Evolutionary conservation across 345 rosid species (phyloP).

Genomic region (Chamaenerion angustifolium): DNA sequence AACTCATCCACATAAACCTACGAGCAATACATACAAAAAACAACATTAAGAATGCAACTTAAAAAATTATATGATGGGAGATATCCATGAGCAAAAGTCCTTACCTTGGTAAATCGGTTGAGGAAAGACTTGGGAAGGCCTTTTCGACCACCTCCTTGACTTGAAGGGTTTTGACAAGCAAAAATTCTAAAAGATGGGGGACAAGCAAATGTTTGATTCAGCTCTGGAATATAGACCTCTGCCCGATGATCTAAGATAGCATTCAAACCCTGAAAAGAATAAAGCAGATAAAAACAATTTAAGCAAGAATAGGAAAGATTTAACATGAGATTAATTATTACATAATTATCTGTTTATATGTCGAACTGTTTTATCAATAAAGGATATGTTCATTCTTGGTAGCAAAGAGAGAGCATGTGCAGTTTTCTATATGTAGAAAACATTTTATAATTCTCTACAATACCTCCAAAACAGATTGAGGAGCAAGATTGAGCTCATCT

Average conservation of each 20-base stretch:
- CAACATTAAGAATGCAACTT: not conserved
- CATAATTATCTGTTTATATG: no score
- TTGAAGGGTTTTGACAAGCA: conserved; percentile 95
- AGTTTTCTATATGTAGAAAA: no score
- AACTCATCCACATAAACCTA: conserved; percentile 90
- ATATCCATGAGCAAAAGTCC: not conserved
- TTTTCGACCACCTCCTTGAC: conserved; percentile 97
- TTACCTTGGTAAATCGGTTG: conserved; percentile 86
- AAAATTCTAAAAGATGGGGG: conserved; percentile 77
- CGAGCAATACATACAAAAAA: conserved; percentile 12
- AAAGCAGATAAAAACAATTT: not conserved
- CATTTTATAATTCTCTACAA: no score
- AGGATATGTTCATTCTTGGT: no score
- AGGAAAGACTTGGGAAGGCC: conserved; percentile 93
- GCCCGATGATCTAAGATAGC: conserved; percentile 95
- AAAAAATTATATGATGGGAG: not conserved
- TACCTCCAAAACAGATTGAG: conserved; percentile 93
- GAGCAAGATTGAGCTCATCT: conserved; percentile 97
- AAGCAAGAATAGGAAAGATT: not conserved
- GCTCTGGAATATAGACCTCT: conserved; percentile 89
- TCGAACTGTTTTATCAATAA: no score
- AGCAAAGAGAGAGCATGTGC: no score
- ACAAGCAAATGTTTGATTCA: conserved; percentile 64
- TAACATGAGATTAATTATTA: no score
- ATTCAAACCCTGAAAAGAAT: conserved; percentile 63